Conservation (phyloP, 208 protist genomes). For the Balamuthia mandrillaris region DNA sequence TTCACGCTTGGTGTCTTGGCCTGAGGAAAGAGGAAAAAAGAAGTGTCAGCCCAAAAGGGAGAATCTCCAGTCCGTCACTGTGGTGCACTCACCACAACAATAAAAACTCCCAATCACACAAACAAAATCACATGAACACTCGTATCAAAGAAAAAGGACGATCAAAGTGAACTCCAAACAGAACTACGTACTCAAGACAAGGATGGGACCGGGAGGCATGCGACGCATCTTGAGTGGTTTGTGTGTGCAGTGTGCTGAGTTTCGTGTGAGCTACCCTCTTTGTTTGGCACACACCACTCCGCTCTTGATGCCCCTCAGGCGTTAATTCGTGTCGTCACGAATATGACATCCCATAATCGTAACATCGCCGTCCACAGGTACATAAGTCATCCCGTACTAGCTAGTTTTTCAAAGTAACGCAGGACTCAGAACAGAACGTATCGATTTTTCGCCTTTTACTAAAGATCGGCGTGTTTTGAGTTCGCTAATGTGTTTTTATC, state of each 20-base stretch:
- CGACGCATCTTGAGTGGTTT: neutral
- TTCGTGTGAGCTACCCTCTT: neutral
- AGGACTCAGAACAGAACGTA: neutral
- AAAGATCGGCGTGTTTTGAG: neutral
- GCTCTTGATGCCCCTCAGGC: neutral
- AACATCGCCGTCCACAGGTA: neutral
- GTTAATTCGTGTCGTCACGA: neutral
- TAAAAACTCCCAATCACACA: neutral
- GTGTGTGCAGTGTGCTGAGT: neutral
- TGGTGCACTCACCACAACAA: neutral
- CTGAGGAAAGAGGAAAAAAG: slow-evolving; percentile 1
- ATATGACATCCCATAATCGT: neutral
- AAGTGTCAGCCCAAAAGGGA: neutral
- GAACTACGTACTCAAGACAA: slow-evolving; percentile 34
- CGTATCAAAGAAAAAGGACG: neutral
- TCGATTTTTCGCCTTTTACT: neutral
- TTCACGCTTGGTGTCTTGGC: slow-evolving; percentile 94
- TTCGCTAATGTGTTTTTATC: neutral
- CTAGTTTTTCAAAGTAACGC: neutral
- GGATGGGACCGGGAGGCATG: slow-evolving; percentile 1
- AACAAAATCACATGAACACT: neutral
- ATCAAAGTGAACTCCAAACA: neutral
- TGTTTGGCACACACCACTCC: neutral
- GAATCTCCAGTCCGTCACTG: neutral
- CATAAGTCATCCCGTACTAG: neutral